Evolutionary conservation across 495 filamentous ascomycete species (phyloP), one percentile per base, ranked within the genome.

Genomic region (Daldinia grandis): DNA sequence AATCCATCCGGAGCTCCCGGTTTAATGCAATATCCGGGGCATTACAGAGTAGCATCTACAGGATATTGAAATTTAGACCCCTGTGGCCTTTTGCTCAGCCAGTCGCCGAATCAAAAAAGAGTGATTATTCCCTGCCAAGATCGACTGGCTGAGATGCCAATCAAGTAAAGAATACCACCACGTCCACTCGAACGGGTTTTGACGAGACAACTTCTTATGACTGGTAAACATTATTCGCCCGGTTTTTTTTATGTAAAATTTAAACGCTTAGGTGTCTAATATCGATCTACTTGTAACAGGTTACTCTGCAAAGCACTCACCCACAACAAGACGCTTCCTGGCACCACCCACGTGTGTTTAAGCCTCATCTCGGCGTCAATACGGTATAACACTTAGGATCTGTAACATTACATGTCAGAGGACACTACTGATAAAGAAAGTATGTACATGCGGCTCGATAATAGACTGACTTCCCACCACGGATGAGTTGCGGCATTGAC

Each of bases 11-110:
- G 8, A 19, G 42, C 5, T 47, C 42, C 8, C 8, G n/a, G 42
- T 10, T 24, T 40, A 70, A 61, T 65, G 50, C 57, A 57, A 60
- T 61, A 17, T 53, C 54, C 54, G 56, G 58, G 58, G 31, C 40
- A 72, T 72, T 72, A 25, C 69, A 67, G 58, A 33, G 64, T 72
- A 35, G 33, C 69, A 67, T 72, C 42, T 51, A 21, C 37, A 37
- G 35, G 63, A 59, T 54, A 8, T 47, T 19, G 14, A 51, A 30
- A 58, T 38, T 53, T 47, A 8, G 8, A 44, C 7, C 40, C 40
- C 40, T 44, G 40, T 44, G n/a, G 40, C 17, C 40, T 21, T 44
- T 9, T 19, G 17, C 40, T 44, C 40, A 21, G 42, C 17, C 7
- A 19, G 42, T 47, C 42, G 17, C 17, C n/a, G 8, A 47, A 21